Evolutionary conservation across 2,329 filamentous ascomycete species (phyloP).

Genomic region (Clarireedia hainanense): DNA sequence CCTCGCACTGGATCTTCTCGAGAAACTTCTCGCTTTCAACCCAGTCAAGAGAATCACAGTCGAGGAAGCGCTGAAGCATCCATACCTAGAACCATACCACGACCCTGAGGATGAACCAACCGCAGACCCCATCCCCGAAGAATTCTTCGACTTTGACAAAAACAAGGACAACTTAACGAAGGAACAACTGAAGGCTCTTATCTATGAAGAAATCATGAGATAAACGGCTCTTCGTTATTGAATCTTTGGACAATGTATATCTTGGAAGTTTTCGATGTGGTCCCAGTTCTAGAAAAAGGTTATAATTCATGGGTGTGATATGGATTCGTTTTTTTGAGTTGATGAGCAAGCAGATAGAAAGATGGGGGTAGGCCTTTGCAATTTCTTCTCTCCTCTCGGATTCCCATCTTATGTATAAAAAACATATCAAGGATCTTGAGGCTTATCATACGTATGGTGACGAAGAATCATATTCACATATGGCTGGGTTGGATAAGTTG

Average conservation of each 20-base stretch:
- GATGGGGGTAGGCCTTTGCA: neutral
- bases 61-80: conserved; percentile 93
- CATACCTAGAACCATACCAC: conserved; percentile 97
- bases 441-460: neutral
- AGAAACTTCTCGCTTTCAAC: conserved; percentile 96
- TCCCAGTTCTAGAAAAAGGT: neutral
- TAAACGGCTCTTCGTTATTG: conserved; percentile 13
- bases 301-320: neutral
- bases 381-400: neutral
- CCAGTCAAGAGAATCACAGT: conserved; percentile 98
- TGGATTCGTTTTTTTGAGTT: neutral
- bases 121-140: conserved; percentile 91
- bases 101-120: conserved; percentile 98
- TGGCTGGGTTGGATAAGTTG: neutral
- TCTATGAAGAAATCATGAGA: conserved; percentile 86
- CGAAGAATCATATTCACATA: neutral
- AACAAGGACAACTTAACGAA: conserved; percentile 99
- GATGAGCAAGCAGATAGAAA: too few relatives aligned
- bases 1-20: conserved; percentile 82
- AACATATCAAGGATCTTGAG: neutral
- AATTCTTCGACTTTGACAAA: conserved; percentile 99
- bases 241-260: neutral
- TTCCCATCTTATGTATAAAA: neutral
- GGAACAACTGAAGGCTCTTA: conserved; percentile 94
- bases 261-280: conserved; percentile 1